Base-by-base conservation (phyloP, 176 grass and related monocot species). In the Hsuehochloa calcarea region DNA sequence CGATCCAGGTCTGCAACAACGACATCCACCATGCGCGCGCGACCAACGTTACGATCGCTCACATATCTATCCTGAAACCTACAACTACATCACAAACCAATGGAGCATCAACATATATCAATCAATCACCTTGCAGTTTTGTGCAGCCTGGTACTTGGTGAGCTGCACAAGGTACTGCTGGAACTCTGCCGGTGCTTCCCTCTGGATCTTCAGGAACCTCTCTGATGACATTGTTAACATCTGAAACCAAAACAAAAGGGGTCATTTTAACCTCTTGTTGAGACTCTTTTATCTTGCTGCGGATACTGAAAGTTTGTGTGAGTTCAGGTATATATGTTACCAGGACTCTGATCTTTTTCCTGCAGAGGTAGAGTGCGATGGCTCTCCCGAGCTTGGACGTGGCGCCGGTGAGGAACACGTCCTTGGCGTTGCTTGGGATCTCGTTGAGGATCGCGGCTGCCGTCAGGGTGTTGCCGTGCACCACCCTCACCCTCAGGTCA, bases 391-490 rank as follows among this genome's bases (percentile, higher is more conserved):
- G 93, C 85, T 98, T 98, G 37, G 96, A 98, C 6, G 96, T 98
- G 0, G 96, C 96, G 8, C 96, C 93, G 1, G 93, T 95, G 74
- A 98, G 80, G 90, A 98, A 93, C 38, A 98, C 93, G 74, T 95
- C 93, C 60, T 74, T 84, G 27, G 92, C 81, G 61, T 84, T 80
- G 60, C 68, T 66, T 5, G 91, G 96, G 87, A 98, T 92, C 46
- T 49, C 89, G 83, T 95, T 93, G 0, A 98, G 90, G 87, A 98
- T 94, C 23, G 94, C 93, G 40, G 91, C 96, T 6, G 96, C 96
- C 43, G 96, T 98, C 45, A 98, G 88, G 52, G 96, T 98, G 90
- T 98, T 98, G 65, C 96, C 96, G 83, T 99, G 96, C 37, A 94
- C 96, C 50, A 99, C 90, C 78, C 96, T 80, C 43, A 99, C 90